Evolutionary conservation across 805 yeast species (phyloP).

Genomic region (Candida coleopterorum): DNA sequence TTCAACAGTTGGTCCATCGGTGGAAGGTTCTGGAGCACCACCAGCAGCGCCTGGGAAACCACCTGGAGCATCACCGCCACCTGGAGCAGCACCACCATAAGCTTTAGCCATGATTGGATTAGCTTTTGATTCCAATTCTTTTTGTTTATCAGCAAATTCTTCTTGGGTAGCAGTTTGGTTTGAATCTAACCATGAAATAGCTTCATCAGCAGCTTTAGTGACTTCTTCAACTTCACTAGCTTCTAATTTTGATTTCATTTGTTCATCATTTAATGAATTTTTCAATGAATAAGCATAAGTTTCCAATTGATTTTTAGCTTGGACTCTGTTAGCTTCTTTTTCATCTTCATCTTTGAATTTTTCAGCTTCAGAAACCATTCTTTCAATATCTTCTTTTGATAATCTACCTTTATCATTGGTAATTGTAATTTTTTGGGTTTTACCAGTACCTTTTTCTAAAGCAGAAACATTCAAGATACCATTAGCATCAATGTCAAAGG

Average conservation of each 20-base stretch:
- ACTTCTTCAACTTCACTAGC: conserved; percentile 65
- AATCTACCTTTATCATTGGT: conserved; percentile 98
- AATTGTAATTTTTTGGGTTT: conserved; percentile 93
- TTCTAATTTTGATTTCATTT: conserved; percentile 41
- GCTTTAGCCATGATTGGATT: conserved; percentile 97
- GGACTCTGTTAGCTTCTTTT: conserved; percentile 87
- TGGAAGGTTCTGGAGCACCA: conserved; percentile 39
- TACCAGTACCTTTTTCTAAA: conserved; percentile 97
- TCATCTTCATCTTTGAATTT: conserved; percentile 96
- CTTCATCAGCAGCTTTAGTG: conserved; percentile 76
- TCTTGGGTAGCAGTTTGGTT: conserved; percentile 91
- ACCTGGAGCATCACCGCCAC: conserved; percentile 65
- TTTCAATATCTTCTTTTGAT: conserved; percentile 95
- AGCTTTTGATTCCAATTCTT: conserved; percentile 91
- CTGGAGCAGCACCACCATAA: conserved; percentile 90
- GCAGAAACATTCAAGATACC: conserved; percentile 97
- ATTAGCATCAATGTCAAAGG: conserved; percentile 94
- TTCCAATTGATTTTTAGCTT: conserved; percentile 92
- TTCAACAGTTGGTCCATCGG: conserved; percentile 50
- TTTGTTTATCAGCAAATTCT: conserved; percentile 88
- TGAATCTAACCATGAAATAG: conserved; percentile 87
- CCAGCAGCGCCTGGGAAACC: conserved; percentile 44
- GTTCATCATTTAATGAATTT: conserved; percentile 57
- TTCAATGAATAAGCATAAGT: conserved; percentile 92
- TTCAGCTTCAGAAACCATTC: conserved; percentile 97